Evolutionary conservation across 192 early-diverging fungal species (phyloP).

Genomic region (Entomortierella chlamydospora): DNA sequence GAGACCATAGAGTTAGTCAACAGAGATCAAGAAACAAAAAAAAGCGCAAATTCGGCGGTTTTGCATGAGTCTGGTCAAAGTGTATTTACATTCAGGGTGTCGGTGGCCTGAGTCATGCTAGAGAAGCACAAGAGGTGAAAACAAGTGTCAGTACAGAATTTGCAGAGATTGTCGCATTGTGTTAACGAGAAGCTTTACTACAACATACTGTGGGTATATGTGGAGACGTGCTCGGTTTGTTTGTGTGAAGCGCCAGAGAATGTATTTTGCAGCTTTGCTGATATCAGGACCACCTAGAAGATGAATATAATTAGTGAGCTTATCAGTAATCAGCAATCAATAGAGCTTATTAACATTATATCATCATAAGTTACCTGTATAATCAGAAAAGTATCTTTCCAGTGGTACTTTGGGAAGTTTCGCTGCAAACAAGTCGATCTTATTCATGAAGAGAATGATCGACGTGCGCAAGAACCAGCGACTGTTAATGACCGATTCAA

Average conservation of each 20-base stretch:
- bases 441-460: slow-evolving; percentile 95
- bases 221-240: slow-evolving; percentile 74
- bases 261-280: slow-evolving; percentile 87
- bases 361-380: slow-evolving; percentile 58
- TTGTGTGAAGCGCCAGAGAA: slow-evolving; percentile 90
- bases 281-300: slow-evolving; percentile 63
- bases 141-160: neutral
- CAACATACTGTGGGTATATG: slow-evolving; percentile 83
- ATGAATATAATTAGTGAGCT: neutral
- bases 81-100: slow-evolving; percentile 87
- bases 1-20: neutral
- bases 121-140: neutral
- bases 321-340: neutral
- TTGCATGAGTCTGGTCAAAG: neutral
- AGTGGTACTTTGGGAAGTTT: slow-evolving; percentile 85
- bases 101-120: slow-evolving; percentile 90
- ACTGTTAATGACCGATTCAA: slow-evolving; percentile 93
- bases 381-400: slow-evolving; percentile 90
- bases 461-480: slow-evolving; percentile 93
- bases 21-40: neutral
- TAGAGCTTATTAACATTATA: neutral
- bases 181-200: too few species aligned
- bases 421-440: slow-evolving; percentile 87
- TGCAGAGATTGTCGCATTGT: too few species aligned
- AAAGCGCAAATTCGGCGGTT: too few species aligned